These are phyloP conservation scores for Gynandropsis gynandra DNA, from an alignment of 345 rosid genomes.

Conservation along the genomic window DNA sequence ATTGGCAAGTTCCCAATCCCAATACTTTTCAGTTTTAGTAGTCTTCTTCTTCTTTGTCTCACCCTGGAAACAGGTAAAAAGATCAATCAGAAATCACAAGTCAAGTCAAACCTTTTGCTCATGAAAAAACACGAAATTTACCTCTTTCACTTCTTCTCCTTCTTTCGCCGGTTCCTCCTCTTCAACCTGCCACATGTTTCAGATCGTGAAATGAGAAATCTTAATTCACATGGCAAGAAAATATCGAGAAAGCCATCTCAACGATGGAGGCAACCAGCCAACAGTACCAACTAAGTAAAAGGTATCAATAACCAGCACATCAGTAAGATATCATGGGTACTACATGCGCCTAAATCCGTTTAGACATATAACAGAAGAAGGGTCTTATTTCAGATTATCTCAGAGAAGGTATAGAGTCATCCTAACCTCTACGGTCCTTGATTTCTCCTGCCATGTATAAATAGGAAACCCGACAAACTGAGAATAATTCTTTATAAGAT, in stretches of 20 bases:
- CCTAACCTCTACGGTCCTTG: slow-evolving; percentile 84
- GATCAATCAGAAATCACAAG: slow-evolving; percentile 6
- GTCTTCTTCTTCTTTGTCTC: slow-evolving; percentile 76
- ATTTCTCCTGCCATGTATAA: slow-evolving; percentile 90
- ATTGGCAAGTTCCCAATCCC: slow-evolving; percentile 97
- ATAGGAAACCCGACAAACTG: slow-evolving; percentile 98
- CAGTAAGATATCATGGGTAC: not conserved
- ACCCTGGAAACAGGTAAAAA: slow-evolving; percentile 38
- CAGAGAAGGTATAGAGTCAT: not conserved
- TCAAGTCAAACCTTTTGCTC: not conserved
- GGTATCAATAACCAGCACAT: not conserved
- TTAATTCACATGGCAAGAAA: not conserved
- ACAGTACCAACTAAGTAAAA: not conserved
- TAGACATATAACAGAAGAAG: not conserved
- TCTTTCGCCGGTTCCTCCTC: slow-evolving; percentile 82
- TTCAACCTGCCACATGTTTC: slow-evolving; percentile 53
- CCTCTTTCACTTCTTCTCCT: slow-evolving; percentile 81
- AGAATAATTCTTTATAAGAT: slow-evolving; percentile 88
- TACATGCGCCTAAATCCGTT: not conserved
- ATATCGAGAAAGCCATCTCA: not conserved
- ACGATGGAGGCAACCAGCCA: not conserved
- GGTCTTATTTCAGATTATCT: not conserved
- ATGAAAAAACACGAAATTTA: slow-evolving; percentile 20
- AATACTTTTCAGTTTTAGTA: slow-evolving; percentile 88
- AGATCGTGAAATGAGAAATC: slow-evolving; percentile 1